A percentile compares a stretch with the other conserved stretches of the same genome.
Evolutionary conservation across 495 filamentous ascomycete genomes (phyloP).

Genomic region (Endocarpon pusillum): DNA sequence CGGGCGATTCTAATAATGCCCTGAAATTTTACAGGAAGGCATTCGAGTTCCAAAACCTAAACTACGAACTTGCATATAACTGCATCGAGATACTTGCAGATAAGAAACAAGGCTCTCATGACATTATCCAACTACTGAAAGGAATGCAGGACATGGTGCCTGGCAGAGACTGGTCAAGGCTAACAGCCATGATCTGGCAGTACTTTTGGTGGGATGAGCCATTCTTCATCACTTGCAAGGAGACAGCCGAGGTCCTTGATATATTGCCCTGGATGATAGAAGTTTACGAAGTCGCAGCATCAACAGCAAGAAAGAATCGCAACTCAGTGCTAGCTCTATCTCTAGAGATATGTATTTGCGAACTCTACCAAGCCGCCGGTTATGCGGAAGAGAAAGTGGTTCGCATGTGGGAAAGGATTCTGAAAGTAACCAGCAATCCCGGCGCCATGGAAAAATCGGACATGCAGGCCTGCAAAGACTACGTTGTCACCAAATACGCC

Average conservation of each 20-base stretch:
- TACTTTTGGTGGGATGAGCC: no score
- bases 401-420: background rate
- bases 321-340: background rate
- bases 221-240: background rate
- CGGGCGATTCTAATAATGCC: background rate
- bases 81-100: no score
- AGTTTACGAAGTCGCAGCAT: background rate
- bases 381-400: background rate
- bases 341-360: background rate
- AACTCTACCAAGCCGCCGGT: background rate
- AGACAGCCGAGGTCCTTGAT: background rate
- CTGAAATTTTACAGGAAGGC: background rate
- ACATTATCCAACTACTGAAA: background rate
- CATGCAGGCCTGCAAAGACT: background rate
- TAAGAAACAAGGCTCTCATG: no score
- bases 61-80: no score
- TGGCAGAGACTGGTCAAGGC: background rate
- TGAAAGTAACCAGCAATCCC: background rate
- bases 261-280: background rate
- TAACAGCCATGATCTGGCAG: background rate
- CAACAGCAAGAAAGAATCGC: background rate
- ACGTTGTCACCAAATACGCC: background rate
- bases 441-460: background rate
- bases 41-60: no score
- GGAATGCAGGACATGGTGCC: background rate